Evolutionary conservation across 1,139 yeast species (phyloP), one percentile per base, ranked within the genome.

Genomic region (Taiozyma onychis): DNA sequence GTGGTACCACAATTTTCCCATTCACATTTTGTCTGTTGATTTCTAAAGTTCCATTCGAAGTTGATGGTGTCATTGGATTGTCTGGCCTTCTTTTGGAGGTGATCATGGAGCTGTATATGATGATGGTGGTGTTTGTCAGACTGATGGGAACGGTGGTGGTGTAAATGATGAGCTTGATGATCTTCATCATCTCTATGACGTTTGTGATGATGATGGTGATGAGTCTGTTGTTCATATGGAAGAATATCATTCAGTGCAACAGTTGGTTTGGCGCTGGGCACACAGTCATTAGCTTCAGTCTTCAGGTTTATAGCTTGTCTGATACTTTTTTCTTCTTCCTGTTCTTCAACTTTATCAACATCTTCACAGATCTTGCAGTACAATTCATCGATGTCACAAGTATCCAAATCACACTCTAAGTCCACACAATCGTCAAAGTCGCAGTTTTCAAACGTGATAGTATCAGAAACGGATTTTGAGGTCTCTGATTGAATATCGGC

Each of bases 1-100:
- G 65, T 63, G 28, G 67, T 54, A 0, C 57, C 63, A 60, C 88
- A 83, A 47, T 76, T 71, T 42, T 78, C 80, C 88, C 88, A 83
- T 60, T 76, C 74, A 62, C 88, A 82, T 16, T 49, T 52, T 1
- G 60, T 52, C 32, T 51, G 54, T 42, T 61, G 58, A 24, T 62
- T 63, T 45, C 63, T 65, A 53, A 66, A 67, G 41, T 59, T 64
- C 72, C 74, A 70, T 48, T 69, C 70, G 52, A 70, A 70, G 51
- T 67, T 64, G 6, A 69, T 66, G 6, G 66, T 43, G 14, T 43
- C 43, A 7, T 44, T 45, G 2, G 44, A 59, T 44, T 26, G 34
- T 44, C 53, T 57, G 16, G 41, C 27, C 41, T 56, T 59, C 49
- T 58, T 59, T 18, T 46, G 44, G 6, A 56, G 55, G 48, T 67